A percentile compares a stretch with the other conserved stretches of the same genome.
Evolutionary conservation across 2,329 filamentous ascomycete species (phyloP).

Genomic region (Colletotrichum ledebouriae): DNA sequence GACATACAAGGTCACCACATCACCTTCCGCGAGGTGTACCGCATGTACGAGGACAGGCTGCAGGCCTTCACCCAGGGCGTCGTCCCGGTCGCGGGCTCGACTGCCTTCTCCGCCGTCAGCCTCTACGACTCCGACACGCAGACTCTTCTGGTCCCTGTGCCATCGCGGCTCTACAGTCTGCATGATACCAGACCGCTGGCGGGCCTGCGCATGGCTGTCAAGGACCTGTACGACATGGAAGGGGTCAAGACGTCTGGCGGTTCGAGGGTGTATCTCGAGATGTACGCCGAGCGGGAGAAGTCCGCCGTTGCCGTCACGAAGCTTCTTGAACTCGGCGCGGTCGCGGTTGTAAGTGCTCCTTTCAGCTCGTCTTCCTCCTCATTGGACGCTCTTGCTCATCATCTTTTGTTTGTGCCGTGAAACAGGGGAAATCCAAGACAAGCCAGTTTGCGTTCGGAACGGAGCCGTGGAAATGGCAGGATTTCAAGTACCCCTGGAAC

Average conservation of each 20-base stretch:
- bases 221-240: slow-evolving; percentile 26
- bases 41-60: slow-evolving; percentile 1
- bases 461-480: slow-evolving; percentile 43
- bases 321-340: slow-evolving; percentile 27
- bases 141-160: slow-evolving; percentile 6
- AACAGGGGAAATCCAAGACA: slow-evolving; percentile 14
- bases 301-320: slow-evolving; percentile 8
- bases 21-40: slow-evolving; percentile 9
- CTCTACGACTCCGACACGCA: neutral
- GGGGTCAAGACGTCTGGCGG: slow-evolving; percentile 26
- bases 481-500: slow-evolving; percentile 52
- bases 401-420: too few relatives aligned
- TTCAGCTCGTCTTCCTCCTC: too few relatives aligned
- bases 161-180: slow-evolving; percentile 16
- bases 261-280: slow-evolving; percentile 6
- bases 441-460: slow-evolving; percentile 21
- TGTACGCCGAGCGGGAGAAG: slow-evolving; percentile 3
- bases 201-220: slow-evolving; percentile 25
- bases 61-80: slow-evolving; percentile 17
- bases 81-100: slow-evolving; percentile 7
- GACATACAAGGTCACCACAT: neutral
- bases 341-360: slow-evolving; percentile 7
- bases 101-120: slow-evolving; percentile 6
- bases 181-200: slow-evolving; percentile 19
- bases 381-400: too few relatives aligned